phyloP scores from a whole-genome alignment of 1,139 yeast species.

The Hemisphaericaspora subhashii region DNA sequence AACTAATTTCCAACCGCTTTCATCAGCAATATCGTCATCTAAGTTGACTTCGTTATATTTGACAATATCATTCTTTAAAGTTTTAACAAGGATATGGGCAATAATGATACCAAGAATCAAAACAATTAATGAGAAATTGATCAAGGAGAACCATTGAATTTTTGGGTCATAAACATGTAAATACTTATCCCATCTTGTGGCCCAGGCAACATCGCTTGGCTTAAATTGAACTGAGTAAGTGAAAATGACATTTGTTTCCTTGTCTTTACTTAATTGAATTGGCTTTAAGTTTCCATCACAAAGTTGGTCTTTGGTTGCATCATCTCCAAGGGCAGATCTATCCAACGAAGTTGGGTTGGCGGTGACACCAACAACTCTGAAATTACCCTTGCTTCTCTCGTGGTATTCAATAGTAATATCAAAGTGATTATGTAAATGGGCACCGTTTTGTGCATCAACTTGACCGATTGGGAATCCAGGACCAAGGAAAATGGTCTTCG shows the following conservation, averaged over 20 bases:
- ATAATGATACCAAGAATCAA: slow-evolving; percentile 74
- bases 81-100: slow-evolving; percentile 75
- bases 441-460: slow-evolving; percentile 48
- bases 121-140: slow-evolving; percentile 82
- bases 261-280: slow-evolving; percentile 30
- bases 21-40: slow-evolving; percentile 87
- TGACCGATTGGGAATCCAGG: slow-evolving; percentile 81
- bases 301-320: slow-evolving; percentile 27
- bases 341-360: slow-evolving; percentile 70
- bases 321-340: slow-evolving; percentile 30
- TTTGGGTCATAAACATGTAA: slow-evolving; percentile 88
- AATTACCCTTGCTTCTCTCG: slow-evolving; percentile 62
- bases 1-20: slow-evolving; percentile 95
- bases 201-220: slow-evolving; percentile 82
- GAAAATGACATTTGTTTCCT: slow-evolving; percentile 33
- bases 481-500: slow-evolving; percentile 64
- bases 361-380: slow-evolving; percentile 87
- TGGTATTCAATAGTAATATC: slow-evolving; percentile 82
- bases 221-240: slow-evolving; percentile 57
- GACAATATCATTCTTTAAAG: slow-evolving; percentile 81
- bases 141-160: slow-evolving; percentile 92
- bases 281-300: slow-evolving; percentile 36
- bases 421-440: slow-evolving; percentile 76
- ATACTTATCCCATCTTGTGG: slow-evolving; percentile 98
- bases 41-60: slow-evolving; percentile 87